Evolutionary conservation across 768 basidiomycete genomes (phyloP).

Genomic region (Termitomyces eurrhizus): DNA sequence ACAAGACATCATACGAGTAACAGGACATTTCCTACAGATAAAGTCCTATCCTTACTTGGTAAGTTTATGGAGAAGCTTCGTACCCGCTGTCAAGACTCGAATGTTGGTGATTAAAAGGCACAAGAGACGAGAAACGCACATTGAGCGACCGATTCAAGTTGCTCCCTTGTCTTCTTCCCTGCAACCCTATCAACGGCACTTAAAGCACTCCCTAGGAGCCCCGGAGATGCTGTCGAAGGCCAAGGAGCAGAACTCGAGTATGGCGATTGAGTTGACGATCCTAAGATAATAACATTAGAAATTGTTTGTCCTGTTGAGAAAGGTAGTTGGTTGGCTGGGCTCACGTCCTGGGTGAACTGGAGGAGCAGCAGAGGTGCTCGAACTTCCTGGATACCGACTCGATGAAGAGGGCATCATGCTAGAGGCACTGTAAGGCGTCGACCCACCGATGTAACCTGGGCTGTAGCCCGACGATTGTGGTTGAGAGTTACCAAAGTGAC

Average conservation of each 20-base stretch:
- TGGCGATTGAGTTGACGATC: constrained; percentile 20
- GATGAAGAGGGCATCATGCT: constrained; percentile 16
- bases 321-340: constrained; percentile 16
- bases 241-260: constrained; percentile 22
- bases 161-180: constrained; percentile 44
- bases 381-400: constrained; percentile 18
- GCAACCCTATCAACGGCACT: constrained; percentile 54
- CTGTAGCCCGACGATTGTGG: constrained; percentile 15
- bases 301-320: neutral
- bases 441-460: constrained; percentile 15
- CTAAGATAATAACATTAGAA: constrained; percentile 16
- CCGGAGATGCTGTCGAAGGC: constrained; percentile 26
- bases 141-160: constrained; percentile 49
- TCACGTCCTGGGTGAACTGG: constrained; percentile 32
- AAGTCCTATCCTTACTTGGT: constrained; percentile 8
- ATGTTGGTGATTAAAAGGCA: constrained; percentile 12
- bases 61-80: constrained; percentile 32
- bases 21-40: neutral
- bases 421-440: constrained; percentile 10
- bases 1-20: neutral
- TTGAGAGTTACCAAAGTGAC: constrained; percentile 14
- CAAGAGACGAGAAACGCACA: constrained; percentile 35
- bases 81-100: constrained; percentile 25
- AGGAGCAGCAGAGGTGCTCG: constrained; percentile 23
- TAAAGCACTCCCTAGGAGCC: constrained; percentile 39